These are phyloP conservation scores for Plasmodium chabaudi DNA, from an alignment of 169 alveolate genomes.

Conservation along the genomic window DNA sequence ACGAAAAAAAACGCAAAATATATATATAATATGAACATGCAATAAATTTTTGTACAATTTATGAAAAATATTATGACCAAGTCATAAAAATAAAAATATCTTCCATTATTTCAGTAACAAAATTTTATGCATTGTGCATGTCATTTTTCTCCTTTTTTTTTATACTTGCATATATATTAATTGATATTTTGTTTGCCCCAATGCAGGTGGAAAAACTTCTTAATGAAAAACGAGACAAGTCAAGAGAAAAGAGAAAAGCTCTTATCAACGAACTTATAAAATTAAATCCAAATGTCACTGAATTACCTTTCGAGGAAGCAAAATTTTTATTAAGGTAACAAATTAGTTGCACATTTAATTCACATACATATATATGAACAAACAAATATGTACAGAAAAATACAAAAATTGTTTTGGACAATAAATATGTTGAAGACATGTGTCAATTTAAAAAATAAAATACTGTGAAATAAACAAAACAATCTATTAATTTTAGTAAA, in stretches of 20 bases:
- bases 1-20: slow-evolving; percentile 8
- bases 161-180: not conserved
- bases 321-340: slow-evolving; percentile 24
- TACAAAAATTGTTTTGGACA: no score
- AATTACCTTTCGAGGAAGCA: slow-evolving; percentile 69
- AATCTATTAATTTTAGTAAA: no score
- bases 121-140: not conserved
- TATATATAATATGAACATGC: not conserved
- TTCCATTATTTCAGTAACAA: not conserved
- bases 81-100: not conserved
- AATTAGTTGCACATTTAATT: not conserved
- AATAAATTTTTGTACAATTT: not conserved
- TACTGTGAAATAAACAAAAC: no score
- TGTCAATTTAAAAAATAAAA: no score
- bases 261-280: slow-evolving; percentile 45
- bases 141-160: not conserved
- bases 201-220: slow-evolving; percentile 57
- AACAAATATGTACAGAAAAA: no score
- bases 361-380: no score
- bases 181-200: not conserved
- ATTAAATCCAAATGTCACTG: slow-evolving; percentile 68
- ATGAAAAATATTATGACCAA: not conserved
- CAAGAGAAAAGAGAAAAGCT: slow-evolving; percentile 41
- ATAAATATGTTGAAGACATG: no score
- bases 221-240: slow-evolving; percentile 40